Conservation (phyloP, 1,139 yeast species). For the Hyphopichia burtonii region DNA sequence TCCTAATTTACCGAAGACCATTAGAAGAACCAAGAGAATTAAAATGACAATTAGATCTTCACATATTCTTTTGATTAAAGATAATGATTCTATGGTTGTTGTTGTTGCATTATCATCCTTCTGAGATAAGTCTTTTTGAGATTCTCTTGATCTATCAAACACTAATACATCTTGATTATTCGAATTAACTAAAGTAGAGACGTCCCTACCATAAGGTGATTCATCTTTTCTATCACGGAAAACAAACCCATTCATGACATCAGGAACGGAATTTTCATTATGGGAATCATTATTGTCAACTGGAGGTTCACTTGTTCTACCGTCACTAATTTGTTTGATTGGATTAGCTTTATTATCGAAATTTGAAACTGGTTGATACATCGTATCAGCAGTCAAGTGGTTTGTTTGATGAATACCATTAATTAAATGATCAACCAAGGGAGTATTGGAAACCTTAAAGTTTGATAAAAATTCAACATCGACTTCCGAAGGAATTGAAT, state of each 20-base stretch:
- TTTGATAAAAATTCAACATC: constrained; percentile 4
- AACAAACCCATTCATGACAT: constrained; percentile 38
- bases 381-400: constrained; percentile 28
- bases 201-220: constrained; percentile 5
- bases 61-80: constrained; percentile 31
- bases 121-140: constrained; percentile 1
- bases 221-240: constrained; percentile 22
- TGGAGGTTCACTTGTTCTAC: constrained; percentile 8
- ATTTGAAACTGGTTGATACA: constrained; percentile 39
- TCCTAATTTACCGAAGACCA: constrained; percentile 39
- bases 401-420: constrained; percentile 53
- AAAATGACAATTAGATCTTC: constrained; percentile 51
- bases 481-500: constrained; percentile 1
- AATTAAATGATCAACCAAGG: constrained; percentile 32
- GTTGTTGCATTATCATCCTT: constrained; percentile 1
- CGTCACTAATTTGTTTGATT: constrained; percentile 28
- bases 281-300: background rate
- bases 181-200: constrained; percentile 2
- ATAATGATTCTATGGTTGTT: constrained; percentile 7
- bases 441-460: constrained; percentile 11
- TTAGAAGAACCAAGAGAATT: constrained; percentile 25
- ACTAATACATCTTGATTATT: constrained; percentile 13
- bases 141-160: constrained; percentile 9
- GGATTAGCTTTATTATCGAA: constrained; percentile 17
- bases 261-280: constrained; percentile 14